Evolutionary conservation across 2,329 filamentous ascomycete species (phyloP), one percentile per base, ranked within the genome.

Genomic region (Aspergillus candidus): DNA sequence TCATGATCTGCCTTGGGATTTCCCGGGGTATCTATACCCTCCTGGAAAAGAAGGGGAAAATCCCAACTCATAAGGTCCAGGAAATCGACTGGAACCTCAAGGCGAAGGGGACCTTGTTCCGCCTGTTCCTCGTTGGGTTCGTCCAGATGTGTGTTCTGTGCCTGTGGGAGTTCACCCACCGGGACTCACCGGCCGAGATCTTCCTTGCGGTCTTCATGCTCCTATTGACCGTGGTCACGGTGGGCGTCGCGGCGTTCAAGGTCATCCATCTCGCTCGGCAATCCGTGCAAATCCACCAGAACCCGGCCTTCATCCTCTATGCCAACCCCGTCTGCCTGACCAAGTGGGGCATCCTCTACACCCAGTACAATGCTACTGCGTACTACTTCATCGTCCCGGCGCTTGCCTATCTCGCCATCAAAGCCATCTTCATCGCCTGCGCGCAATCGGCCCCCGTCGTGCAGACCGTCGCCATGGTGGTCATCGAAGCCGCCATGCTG

Each of bases 311-410:
- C 68, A 94, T 95, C 54, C 81, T 97, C 48, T 96, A 94, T 72
- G 95, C 90, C 1, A 89, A 97, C 59, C 88, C 89, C 11, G 78
- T 87, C 49, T 84, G 86, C 39, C 79, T 97, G 51, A 95, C 95
- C 79, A 94, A 94, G 71, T 95, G 90, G 90, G 90, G 91, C 14
- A 96, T 96, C 74, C 78, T 97, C 52, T 96, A 96, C 63, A 88
- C 96, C 30, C 90, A 94, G 67, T 97, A 94, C 77, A 86, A 90
- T 60, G 91, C 90, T 31, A 91, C 89, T 2, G 88, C 88, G 31
- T 95, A 94, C 76, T 95, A 91, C 73, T 96, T 91, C 68, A 87
- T 96, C 56, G 78, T 93, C 22, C 87, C 88, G 1, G 71, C 84
- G 41, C 74, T 97, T 44, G 67, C 70, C 40, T 94, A 95, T 68